phyloP scores from a whole-genome alignment of 2,329 filamentous ascomycete species.

The Phaeosphaeria sp. region DNA sequence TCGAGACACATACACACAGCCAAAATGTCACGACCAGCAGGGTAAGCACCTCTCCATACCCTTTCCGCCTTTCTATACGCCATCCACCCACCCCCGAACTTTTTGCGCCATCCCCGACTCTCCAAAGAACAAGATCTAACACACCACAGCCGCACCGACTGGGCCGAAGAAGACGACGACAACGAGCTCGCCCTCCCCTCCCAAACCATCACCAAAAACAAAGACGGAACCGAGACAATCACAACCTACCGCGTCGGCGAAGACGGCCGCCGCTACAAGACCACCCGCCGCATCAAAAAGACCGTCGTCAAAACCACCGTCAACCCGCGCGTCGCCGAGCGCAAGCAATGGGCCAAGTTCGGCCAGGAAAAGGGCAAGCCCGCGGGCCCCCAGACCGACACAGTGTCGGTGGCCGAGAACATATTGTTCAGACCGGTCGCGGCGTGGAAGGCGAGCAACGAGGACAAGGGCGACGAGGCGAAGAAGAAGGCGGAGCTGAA shows the following conservation, averaged over 20 bases:
- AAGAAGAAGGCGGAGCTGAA: constrained; percentile 75
- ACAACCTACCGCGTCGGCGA: constrained; percentile 92
- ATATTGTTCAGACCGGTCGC: constrained; percentile 93
- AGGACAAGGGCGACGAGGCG: constrained; percentile 78
- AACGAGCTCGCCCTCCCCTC: constrained; percentile 84
- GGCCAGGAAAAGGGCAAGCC: constrained; percentile 86
- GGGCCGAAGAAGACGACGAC: constrained; percentile 89
- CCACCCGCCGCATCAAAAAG: constrained; percentile 91
- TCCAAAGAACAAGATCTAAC: constrained; percentile 9
- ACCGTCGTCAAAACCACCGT: constrained; percentile 91
- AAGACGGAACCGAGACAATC: constrained; percentile 97
- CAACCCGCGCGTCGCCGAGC: constrained; percentile 95
- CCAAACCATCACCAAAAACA: constrained; percentile 90
- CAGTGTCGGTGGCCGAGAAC: constrained; percentile 94
- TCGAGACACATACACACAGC: constrained; percentile 18
- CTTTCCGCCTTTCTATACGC: neutral
- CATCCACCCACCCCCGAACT: neutral
- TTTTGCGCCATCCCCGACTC: neutral
- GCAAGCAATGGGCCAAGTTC: constrained; percentile 93
- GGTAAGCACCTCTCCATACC: constrained; percentile 23
- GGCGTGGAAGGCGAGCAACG: constrained; percentile 91
- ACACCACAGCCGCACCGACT: constrained; percentile 71
- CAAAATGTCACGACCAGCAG: constrained; percentile 48
- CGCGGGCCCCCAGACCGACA: constrained; percentile 83
- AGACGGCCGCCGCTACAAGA: constrained; percentile 94